Evolutionary conservation across 805 yeast genomes (phyloP).

Genomic region (Ogataea corticis): DNA sequence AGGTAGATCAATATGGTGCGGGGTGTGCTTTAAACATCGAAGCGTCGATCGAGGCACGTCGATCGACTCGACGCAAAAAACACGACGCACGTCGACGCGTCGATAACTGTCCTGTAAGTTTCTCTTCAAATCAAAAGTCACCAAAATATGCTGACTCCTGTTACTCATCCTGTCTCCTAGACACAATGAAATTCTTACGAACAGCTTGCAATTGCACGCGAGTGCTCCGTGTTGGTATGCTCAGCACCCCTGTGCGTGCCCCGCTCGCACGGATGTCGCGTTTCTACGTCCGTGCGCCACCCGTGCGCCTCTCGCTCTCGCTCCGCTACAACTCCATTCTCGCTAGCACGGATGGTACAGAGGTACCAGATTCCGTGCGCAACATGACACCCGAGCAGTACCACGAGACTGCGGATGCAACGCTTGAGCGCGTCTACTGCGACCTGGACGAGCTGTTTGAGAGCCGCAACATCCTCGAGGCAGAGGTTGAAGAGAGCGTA

Average conservation of each 20-base stretch:
- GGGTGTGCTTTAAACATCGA: neutral
- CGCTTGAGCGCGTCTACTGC: slow-evolving; percentile 67
- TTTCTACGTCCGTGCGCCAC: too few relatives aligned
- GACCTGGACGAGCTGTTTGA: slow-evolving; percentile 71
- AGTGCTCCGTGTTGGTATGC: too few relatives aligned
- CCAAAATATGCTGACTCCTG: neutral
- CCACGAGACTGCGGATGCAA: slow-evolving; percentile 62
- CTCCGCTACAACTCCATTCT: slow-evolving; percentile 29
- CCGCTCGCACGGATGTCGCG: too few relatives aligned
- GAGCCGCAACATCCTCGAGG: slow-evolving; percentile 37
- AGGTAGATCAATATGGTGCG: neutral
- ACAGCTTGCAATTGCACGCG: neutral
- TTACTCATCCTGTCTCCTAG: neutral
- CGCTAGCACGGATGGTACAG: slow-evolving; percentile 52
- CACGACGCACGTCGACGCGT: too few relatives aligned
- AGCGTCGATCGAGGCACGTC: neutral
- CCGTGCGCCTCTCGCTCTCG: neutral
- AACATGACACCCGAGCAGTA: slow-evolving; percentile 53
- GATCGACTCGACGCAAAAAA: too few relatives aligned
- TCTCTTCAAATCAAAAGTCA: slow-evolving; percentile 1
- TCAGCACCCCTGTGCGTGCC: too few relatives aligned
- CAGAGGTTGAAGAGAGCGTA: slow-evolving; percentile 73
- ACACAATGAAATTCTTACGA: neutral
- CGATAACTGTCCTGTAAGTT: too few relatives aligned
- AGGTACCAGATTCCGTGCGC: slow-evolving; percentile 53